phyloP scores from a whole-genome alignment of 495 filamentous ascomycete genomes.

The Tuber microsphaerosporum region DNA sequence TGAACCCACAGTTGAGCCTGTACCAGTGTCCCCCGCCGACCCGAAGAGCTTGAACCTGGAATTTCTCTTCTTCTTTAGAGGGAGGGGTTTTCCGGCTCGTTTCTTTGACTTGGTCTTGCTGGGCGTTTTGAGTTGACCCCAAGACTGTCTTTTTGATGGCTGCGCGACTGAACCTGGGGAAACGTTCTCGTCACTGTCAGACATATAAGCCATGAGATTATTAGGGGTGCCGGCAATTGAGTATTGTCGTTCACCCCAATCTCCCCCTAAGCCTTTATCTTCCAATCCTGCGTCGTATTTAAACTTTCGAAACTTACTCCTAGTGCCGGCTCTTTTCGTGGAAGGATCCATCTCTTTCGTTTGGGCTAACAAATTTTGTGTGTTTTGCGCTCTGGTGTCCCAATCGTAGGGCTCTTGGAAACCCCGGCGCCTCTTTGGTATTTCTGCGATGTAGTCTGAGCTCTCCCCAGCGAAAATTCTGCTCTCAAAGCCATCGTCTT shows the following conservation, averaged over 20 bases:
- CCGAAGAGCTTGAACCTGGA: not conserved
- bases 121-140: not conserved
- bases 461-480: not conserved
- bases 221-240: not conserved
- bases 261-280: not conserved
- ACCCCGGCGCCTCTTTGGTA: not conserved
- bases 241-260: not conserved
- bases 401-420: conserved; percentile 2
- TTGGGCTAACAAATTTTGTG: conserved; percentile 12
- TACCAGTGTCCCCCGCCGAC: not conserved
- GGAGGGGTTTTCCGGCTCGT: not conserved
- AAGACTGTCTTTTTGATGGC: conserved; percentile 15
- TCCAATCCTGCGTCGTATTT: not conserved
- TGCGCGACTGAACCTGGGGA: conserved; percentile 21
- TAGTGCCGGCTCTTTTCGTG: not conserved
- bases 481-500: conserved; percentile 5
- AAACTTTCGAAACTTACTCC: not conserved
- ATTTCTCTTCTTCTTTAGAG: not conserved
- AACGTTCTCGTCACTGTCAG: conserved; percentile 8
- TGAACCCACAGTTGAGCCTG: not conserved
- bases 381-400: conserved; percentile 9
- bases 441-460: not conserved
- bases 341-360: not conserved
- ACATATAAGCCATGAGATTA: not conserved
- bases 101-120: not conserved